Evolutionary conservation across 768 basidiomycete genomes (phyloP).

Genomic region (Rhodotorula toruloides): DNA sequence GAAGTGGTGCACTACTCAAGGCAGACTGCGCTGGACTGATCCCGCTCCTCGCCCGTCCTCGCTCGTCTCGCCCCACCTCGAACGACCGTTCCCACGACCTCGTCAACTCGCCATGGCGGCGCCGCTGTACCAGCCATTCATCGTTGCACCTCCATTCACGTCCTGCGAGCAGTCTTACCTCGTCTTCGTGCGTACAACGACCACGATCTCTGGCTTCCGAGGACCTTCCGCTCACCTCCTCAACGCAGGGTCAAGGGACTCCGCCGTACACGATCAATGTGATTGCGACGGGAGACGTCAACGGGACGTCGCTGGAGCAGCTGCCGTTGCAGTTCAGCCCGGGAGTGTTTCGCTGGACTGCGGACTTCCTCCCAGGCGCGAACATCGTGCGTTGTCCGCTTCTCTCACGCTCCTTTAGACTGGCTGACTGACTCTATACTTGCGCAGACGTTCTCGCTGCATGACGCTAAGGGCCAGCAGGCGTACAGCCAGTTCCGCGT

Average conservation of each 20-base stretch:
- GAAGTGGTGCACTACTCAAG: no score
- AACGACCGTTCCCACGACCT: no score
- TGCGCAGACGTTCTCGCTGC: constrained; percentile 10
- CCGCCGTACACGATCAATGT: constrained; percentile 16
- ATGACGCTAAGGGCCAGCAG: neutral
- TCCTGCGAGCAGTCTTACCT: constrained; percentile 9
- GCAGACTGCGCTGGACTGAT: no score
- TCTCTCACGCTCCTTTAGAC: neutral
- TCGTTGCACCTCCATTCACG: constrained; percentile 11
- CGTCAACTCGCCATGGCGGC: neutral
- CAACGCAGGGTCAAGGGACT: constrained; percentile 14
- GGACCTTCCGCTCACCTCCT: neutral
- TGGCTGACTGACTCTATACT: neutral
- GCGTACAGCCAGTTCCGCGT: constrained; percentile 19
- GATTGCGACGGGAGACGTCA: constrained; percentile 1
- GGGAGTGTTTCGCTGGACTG: neutral
- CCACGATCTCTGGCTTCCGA: neutral
- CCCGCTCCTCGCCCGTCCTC: neutral
- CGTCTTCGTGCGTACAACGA: constrained; percentile 3
- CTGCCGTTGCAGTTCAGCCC: neutral
- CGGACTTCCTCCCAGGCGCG: constrained; percentile 17
- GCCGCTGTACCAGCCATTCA: constrained; percentile 9
- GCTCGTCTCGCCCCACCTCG: neutral
- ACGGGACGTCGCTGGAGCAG: constrained; percentile 4
- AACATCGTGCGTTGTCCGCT: constrained; percentile 14